Evolutionary conservation across 306 rosid species (phyloP).

Genomic region (Prunus mongolica): DNA sequence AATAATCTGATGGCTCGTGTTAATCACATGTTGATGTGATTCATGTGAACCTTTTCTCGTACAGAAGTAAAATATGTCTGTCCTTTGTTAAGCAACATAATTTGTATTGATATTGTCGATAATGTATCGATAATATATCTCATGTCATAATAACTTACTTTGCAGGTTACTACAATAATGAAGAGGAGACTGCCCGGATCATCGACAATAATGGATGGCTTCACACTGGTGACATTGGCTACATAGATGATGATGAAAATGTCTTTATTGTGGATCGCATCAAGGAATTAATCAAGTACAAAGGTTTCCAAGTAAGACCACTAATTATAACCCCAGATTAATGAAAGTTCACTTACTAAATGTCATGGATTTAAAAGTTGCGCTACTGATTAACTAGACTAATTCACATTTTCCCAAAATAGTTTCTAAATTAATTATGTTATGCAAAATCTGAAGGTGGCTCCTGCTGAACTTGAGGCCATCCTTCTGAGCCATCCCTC

Average conservation of each 20-base stretch:
- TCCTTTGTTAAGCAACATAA: too few relatives aligned
- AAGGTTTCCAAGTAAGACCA: constrained; percentile 55
- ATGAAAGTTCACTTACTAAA: too few relatives aligned
- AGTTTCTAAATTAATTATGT: background rate
- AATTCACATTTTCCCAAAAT: background rate
- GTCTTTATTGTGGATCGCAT: constrained; percentile 65
- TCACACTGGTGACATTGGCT: constrained; percentile 85
- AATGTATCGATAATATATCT: too few relatives aligned
- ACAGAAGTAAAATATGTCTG: too few relatives aligned
- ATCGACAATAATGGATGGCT: constrained; percentile 86
- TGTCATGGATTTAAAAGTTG: background rate
- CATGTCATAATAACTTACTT: background rate
- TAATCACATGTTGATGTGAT: too few relatives aligned
- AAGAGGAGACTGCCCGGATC: constrained; percentile 69
- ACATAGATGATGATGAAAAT: constrained; percentile 73
- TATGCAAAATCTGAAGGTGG: constrained; percentile 47
- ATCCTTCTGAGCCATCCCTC: constrained; percentile 76
- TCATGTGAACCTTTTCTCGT: too few relatives aligned
- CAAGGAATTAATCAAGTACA: constrained; percentile 50
- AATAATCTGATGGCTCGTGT: background rate
- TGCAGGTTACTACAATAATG: constrained; percentile 73
- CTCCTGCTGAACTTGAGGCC: constrained; percentile 95
- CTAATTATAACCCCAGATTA: background rate
- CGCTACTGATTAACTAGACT: background rate
- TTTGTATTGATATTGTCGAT: too few relatives aligned